A percentile compares a stretch with the other conserved stretches of the same genome.
Conservation (phyloP, 2,329 filamentous ascomycete species). For the Delphinella strobiligena region DNA sequence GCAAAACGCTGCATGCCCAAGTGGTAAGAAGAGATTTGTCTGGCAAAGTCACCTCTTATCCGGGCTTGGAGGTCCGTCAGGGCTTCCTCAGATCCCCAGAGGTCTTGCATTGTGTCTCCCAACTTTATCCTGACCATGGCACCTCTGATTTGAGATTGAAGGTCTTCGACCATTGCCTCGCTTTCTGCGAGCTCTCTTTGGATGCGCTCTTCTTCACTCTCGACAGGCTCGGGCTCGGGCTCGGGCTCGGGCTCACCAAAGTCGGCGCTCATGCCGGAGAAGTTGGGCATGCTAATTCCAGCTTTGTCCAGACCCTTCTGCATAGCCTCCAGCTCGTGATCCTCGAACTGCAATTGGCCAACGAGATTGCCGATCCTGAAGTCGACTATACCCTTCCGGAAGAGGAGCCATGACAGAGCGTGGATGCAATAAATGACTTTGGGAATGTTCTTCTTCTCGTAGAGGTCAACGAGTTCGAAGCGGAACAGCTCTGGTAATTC, state of each 20-base stretch:
- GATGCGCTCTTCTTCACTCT: slow-evolving; percentile 82
- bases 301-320: slow-evolving; percentile 95
- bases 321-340: slow-evolving; percentile 92
- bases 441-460: slow-evolving; percentile 99
- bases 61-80: slow-evolving; percentile 74
- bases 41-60: slow-evolving; percentile 75
- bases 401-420: slow-evolving; percentile 92
- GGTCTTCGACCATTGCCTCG: slow-evolving; percentile 57
- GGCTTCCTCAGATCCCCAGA: slow-evolving; percentile 76
- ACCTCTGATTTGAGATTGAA: slow-evolving; percentile 79
- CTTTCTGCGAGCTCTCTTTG: slow-evolving; percentile 71
- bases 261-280: slow-evolving; percentile 96
- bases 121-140: slow-evolving; percentile 66
- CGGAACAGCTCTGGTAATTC: slow-evolving; percentile 90
- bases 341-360: slow-evolving; percentile 91
- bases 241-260: slow-evolving; percentile 71
- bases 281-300: slow-evolving; percentile 91
- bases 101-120: slow-evolving; percentile 69
- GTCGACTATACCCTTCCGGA: slow-evolving; percentile 84
- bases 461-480: slow-evolving; percentile 93
- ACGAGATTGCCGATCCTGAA: slow-evolving; percentile 96
- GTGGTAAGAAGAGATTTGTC: slow-evolving; percentile 72
- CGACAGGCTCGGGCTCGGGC: slow-evolving; percentile 56
- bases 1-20: slow-evolving; percentile 75
- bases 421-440: slow-evolving; percentile 99